These are phyloP conservation scores for Acrocalymma vagum DNA, from an alignment of 2,329 filamentous ascomycete genomes.

Conservation along the genomic window DNA sequence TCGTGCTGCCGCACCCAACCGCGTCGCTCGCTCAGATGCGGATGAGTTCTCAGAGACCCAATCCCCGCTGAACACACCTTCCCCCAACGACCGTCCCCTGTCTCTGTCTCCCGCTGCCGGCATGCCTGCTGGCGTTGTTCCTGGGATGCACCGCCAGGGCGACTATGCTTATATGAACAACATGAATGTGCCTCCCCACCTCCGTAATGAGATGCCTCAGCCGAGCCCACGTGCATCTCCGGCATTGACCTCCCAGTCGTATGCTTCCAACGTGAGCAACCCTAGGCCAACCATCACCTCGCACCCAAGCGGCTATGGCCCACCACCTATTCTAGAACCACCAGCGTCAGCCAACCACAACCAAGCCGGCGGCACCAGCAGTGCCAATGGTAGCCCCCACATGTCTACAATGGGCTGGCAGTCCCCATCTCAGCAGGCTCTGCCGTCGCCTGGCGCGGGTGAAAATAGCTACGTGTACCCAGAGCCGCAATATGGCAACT, in stretches of 20 bases:
- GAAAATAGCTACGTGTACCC: slow-evolving; percentile 83
- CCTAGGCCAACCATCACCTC: slow-evolving; percentile 75
- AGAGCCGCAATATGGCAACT: slow-evolving; percentile 71
- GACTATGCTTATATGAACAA: slow-evolving; percentile 82
- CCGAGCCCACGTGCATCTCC: slow-evolving; percentile 73
- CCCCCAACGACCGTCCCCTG: slow-evolving; percentile 78
- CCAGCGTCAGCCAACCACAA: slow-evolving; percentile 81
- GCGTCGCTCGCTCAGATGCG: slow-evolving; percentile 72
- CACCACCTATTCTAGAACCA: slow-evolving; percentile 82
- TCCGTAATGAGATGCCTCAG: slow-evolving; percentile 77
- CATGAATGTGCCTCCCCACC: slow-evolving; percentile 81
- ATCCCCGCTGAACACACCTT: slow-evolving; percentile 81
- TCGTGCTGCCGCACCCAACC: slow-evolving; percentile 54
- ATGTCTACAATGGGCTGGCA: slow-evolving; percentile 85
- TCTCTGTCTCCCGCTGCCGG: slow-evolving; percentile 84
- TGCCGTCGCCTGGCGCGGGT: slow-evolving; percentile 73
- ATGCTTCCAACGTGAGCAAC: slow-evolving; percentile 61
- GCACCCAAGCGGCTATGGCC: slow-evolving; percentile 83
- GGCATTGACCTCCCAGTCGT: slow-evolving; percentile 70
- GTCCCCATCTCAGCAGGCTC: slow-evolving; percentile 78
- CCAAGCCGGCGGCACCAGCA: slow-evolving; percentile 65
- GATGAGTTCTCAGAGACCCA: slow-evolving; percentile 75
- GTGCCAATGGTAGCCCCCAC: slow-evolving; percentile 85
- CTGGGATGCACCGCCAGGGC: slow-evolving; percentile 71
- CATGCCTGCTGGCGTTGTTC: slow-evolving; percentile 69